Base-by-base conservation (phyloP, 1,139 yeast genomes). In the Taphrina communis region DNA sequence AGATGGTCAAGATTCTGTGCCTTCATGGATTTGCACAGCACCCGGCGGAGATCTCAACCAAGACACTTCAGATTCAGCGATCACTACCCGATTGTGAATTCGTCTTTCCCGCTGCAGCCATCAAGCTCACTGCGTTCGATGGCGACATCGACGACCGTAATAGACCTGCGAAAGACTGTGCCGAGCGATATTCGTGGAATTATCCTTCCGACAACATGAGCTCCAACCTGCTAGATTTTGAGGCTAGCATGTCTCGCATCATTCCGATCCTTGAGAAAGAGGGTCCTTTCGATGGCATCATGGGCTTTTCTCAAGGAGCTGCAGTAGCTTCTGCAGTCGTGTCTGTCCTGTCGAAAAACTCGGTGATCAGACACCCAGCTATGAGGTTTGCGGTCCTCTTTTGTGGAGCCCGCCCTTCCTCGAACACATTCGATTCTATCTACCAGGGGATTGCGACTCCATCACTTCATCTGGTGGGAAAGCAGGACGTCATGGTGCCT, bases 241-340 rank as follows among this genome's bases (percentile, higher is more conserved):
- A 62, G 39, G 66, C 66, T 8, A 41, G 41, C 41, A 31, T 44
- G 12, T 38, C n/a, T 7, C 39, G 50, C 17, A 17, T 62, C 14
- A 42, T 41, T 9, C 66, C 66, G 78, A 81, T 87, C 69, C 86
- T 90, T 72, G 80, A 82, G 60, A 79, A 81, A 70, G 82, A 91
- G 72, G 98, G 98, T 0, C 98, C 98, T 0, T 92, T 88, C 75
- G 88, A 87, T 69, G 98, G 97, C 4, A 82, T 93, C 41, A 79
- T 93, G 68, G 98, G 97, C 1, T 94, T 93, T 76, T 88, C 95
- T 17, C 98, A 94, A 78, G 99, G 99, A 72, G 95, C 97, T 0
- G 96, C 96, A 3, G 80, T 94, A 76, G 85, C 95, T 0, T 85
- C 80, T 44, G 65, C 62, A 35, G 25, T 69, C 21, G 46, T 51